These are phyloP conservation scores for Sclerotinia spermophila DNA, from an alignment of 2,329 filamentous ascomycete species.

Conservation along the genomic window DNA sequence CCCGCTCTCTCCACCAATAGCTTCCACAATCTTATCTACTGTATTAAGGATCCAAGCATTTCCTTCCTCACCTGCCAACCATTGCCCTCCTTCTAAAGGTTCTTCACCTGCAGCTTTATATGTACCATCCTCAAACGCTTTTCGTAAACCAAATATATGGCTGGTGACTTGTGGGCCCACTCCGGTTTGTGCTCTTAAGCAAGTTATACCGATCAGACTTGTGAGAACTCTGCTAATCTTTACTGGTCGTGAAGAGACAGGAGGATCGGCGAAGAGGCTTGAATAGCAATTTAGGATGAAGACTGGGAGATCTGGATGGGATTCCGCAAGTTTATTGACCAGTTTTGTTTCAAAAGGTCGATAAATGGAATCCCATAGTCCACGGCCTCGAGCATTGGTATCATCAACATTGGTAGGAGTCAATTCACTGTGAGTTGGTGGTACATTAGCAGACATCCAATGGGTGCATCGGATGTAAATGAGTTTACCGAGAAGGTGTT, in stretches of 20 bases:
- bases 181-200: slow-evolving; percentile 73
- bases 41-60: slow-evolving; percentile 59
- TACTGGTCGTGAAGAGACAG: slow-evolving; percentile 41
- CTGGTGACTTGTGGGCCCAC: slow-evolving; percentile 79
- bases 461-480: background rate
- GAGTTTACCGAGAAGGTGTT: slow-evolving; percentile 46
- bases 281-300: slow-evolving; percentile 77
- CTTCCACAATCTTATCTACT: slow-evolving; percentile 58
- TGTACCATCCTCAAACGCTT: slow-evolving; percentile 67
- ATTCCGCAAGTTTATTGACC: slow-evolving; percentile 63
- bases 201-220: slow-evolving; percentile 68
- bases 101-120: slow-evolving; percentile 47
- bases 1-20: slow-evolving; percentile 44
- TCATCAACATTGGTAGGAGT: slow-evolving; percentile 49
- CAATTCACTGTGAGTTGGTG: slow-evolving; percentile 20
- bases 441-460: background rate
- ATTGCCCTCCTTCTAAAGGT: slow-evolving; percentile 49
- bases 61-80: slow-evolving; percentile 63
- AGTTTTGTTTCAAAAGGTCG: slow-evolving; percentile 70
- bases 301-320: slow-evolving; percentile 77
- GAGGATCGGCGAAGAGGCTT: slow-evolving; percentile 67
- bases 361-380: slow-evolving; percentile 75
- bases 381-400: slow-evolving; percentile 56
- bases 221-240: slow-evolving; percentile 68
- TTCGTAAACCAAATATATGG: slow-evolving; percentile 76